Conservation (phyloP, 1,139 yeast species). For the Torulaspora pretoriensis region DNA sequence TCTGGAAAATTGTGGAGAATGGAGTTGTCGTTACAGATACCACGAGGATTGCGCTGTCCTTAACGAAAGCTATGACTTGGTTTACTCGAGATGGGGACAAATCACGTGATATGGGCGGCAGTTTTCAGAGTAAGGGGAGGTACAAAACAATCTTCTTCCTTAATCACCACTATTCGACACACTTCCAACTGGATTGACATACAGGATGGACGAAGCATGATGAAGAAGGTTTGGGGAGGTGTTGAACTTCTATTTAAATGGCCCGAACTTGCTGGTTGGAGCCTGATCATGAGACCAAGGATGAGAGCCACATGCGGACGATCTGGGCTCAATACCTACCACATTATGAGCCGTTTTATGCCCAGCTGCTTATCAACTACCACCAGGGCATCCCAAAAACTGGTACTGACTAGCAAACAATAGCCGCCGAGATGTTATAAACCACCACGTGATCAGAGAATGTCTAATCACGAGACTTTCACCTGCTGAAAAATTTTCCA, state of each 20-base stretch:
- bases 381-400: background rate
- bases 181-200: no score
- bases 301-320: background rate
- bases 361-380: background rate
- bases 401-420: no score
- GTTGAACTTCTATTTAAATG: background rate
- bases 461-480: background rate
- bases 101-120: background rate
- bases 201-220: background rate
- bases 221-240: background rate
- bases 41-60: no score
- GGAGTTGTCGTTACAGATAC: no score
- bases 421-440: constrained; percentile 1
- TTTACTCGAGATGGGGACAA: no score
- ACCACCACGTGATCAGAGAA: background rate
- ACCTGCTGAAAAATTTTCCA: background rate
- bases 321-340: no score
- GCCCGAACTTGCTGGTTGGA: background rate
- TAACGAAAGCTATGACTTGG: no score
- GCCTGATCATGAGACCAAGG: no score
- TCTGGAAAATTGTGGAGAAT: no score
- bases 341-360: no score
- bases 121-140: background rate
- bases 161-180: background rate
- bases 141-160: background rate